Evolutionary conservation across 2,329 filamentous ascomycete species (phyloP).

Genomic region (Cadophora luteo-olivacea): DNA sequence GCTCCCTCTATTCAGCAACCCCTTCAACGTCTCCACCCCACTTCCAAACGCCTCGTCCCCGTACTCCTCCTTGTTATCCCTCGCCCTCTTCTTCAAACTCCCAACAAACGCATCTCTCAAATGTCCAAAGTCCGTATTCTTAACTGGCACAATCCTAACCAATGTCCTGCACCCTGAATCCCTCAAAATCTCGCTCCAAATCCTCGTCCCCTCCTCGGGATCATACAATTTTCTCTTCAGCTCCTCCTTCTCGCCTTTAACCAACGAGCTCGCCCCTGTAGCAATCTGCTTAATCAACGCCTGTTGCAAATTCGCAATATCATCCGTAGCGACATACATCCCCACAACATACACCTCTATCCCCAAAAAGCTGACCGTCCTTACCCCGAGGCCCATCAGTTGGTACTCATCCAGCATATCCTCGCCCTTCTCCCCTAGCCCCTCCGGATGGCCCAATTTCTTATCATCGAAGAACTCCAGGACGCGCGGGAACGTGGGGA

Average conservation of each 20-base stretch:
- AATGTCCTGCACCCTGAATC: slow-evolving; percentile 73
- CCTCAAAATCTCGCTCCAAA: slow-evolving; percentile 76
- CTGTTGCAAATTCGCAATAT: slow-evolving; percentile 81
- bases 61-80: slow-evolving; percentile 54
- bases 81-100: slow-evolving; percentile 70
- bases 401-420: slow-evolving; percentile 72
- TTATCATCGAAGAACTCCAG: slow-evolving; percentile 40
- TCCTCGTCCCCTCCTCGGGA: slow-evolving; percentile 68
- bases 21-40: slow-evolving; percentile 79
- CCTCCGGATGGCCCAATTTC: slow-evolving; percentile 19
- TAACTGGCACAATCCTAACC: slow-evolving; percentile 86
- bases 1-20: slow-evolving; percentile 79
- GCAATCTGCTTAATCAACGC: slow-evolving; percentile 79
- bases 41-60: slow-evolving; percentile 78
- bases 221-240: slow-evolving; percentile 75
- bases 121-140: slow-evolving; percentile 93
- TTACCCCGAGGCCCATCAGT: slow-evolving; percentile 84
- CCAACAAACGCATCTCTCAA: slow-evolving; percentile 90
- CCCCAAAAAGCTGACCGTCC: slow-evolving; percentile 86
- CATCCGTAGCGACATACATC: slow-evolving; percentile 84
- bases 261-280: slow-evolving; percentile 79
- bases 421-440: slow-evolving; percentile 14
- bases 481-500: slow-evolving; percentile 43
- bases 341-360: slow-evolving; percentile 97
- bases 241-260: slow-evolving; percentile 79